A percentile compares a stretch with the other conserved stretches of the same genome.
Conservation (phyloP, 2,329 filamentous ascomycete species). For the Ceratocystis cacaofunesta region DNA sequence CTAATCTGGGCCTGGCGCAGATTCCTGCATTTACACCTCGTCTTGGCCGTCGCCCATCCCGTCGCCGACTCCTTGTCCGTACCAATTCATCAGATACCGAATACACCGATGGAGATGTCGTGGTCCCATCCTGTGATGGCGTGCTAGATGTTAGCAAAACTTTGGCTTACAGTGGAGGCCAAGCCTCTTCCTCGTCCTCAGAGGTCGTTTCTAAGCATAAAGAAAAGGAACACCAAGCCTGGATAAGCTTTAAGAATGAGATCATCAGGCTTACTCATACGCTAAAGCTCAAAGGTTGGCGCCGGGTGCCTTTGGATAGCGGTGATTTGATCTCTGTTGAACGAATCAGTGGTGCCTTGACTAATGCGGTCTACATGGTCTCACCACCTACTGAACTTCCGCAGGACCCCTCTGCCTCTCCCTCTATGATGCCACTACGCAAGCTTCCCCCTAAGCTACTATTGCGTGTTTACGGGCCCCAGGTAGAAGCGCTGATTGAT, state of each 20-base stretch:
- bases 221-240: constrained; percentile 58
- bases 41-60: constrained; percentile 30
- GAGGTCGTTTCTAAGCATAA: constrained; percentile 24
- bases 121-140: constrained; percentile 76
- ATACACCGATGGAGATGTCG: constrained; percentile 59
- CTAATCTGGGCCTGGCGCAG: constrained; percentile 34
- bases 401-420: constrained; percentile 20
- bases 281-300: constrained; percentile 79
- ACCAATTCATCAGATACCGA: constrained; percentile 70
- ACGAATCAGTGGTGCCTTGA: constrained; percentile 77
- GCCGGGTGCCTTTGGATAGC: constrained; percentile 58
- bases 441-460: constrained; percentile 53
- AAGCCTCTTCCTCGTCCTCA: constrained; percentile 25
- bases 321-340: constrained; percentile 56
- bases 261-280: constrained; percentile 84
- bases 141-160: constrained; percentile 83
- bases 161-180: constrained; percentile 54
- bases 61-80: constrained; percentile 24
- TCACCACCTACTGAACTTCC: constrained; percentile 47
- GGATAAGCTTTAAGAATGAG: constrained; percentile 81
- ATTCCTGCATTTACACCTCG: constrained; percentile 32
- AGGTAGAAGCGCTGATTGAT: constrained; percentile 92
- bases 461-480: constrained; percentile 82
- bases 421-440: constrained; percentile 25
- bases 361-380: constrained; percentile 93